A percentile compares a stretch with the other conserved stretches of the same genome.
Evolutionary conservation across 345 rosid genomes (phyloP).

Genomic region (Cardiospermum halicacabum): DNA sequence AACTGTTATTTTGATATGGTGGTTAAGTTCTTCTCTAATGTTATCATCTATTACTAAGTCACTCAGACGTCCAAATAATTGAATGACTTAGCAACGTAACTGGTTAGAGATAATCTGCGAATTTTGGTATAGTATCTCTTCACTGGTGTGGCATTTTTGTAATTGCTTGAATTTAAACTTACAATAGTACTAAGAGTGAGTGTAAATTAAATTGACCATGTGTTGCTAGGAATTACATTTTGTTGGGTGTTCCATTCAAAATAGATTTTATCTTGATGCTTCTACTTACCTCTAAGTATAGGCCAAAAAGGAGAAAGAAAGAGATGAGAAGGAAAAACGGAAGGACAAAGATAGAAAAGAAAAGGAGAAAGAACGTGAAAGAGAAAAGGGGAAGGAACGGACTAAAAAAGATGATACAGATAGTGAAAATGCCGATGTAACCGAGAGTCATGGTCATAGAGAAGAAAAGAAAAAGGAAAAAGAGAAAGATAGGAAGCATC

Average conservation of each 20-base stretch:
- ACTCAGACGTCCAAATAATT: background rate
- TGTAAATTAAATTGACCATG: background rate
- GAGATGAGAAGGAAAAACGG: conserved; percentile 55
- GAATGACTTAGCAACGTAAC: background rate
- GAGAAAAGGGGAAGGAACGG: conserved; percentile 74
- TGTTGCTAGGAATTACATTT: background rate
- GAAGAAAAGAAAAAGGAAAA: conserved; percentile 82
- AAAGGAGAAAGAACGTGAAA: conserved; percentile 76
- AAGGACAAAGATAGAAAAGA: conserved; percentile 67
- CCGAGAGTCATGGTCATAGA: conserved; percentile 55
- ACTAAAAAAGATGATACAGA: conserved; percentile 75
- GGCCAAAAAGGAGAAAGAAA: conserved; percentile 76
- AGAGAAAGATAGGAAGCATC: conserved; percentile 74
- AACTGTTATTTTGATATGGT: conserved; percentile 3
- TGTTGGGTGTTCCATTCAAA: too few relatives aligned
- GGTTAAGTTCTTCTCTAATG: background rate
- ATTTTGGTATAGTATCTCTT: background rate
- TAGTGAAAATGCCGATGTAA: conserved; percentile 62
- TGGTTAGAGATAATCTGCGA: background rate
- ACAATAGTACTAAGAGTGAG: background rate
- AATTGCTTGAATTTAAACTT: background rate
- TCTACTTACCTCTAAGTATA: conserved; percentile 21
- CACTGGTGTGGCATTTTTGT: background rate
- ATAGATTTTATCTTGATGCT: background rate
- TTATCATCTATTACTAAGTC: background rate